phyloP scores from a whole-genome alignment of 2,329 filamentous ascomycete genomes.

The Stemphylium lycopersici region DNA sequence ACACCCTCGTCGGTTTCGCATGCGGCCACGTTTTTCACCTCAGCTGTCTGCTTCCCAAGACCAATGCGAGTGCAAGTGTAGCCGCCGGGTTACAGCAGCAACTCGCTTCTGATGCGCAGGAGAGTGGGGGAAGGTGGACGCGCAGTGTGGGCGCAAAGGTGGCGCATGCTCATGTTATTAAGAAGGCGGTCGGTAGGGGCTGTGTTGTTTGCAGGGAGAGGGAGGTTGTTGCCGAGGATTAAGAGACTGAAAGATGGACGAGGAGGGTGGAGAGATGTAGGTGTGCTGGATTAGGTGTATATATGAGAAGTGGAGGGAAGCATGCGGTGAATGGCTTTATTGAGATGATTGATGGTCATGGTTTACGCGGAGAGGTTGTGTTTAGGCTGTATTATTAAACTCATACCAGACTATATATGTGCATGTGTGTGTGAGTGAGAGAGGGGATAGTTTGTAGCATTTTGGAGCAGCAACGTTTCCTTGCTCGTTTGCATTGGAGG shows the following conservation, averaged over 20 bases:
- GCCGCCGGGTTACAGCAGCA: constrained; percentile 54
- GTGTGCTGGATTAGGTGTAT: neutral
- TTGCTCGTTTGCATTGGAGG: neutral
- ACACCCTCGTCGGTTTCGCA: constrained; percentile 79
- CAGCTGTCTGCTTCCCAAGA: constrained; percentile 66
- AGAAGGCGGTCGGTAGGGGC: constrained; percentile 71
- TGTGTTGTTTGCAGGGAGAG: constrained; percentile 46
- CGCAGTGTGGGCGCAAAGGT: constrained; percentile 69
- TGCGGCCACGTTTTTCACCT: constrained; percentile 85
- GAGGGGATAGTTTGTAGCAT: neutral
- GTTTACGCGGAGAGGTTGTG: neutral
- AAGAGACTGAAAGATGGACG: neutral
- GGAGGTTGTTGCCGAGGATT: constrained; percentile 31
- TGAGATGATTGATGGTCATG: neutral
- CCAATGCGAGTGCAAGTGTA: constrained; percentile 50
- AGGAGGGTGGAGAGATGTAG: neutral
- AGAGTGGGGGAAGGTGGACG: constrained; percentile 54
- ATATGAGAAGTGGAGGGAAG: neutral
- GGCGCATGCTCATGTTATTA: constrained; percentile 74
- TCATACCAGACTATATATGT: neutral
- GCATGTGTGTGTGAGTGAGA: neutral
- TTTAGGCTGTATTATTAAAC: neutral
- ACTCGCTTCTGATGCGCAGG: constrained; percentile 48
- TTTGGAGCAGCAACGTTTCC: neutral
- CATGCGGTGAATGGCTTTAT: too few relatives aligned